These are phyloP conservation scores for Mortierella sp. DNA, from an alignment of 371 early-diverging fungal species.

Conservation along the genomic window DNA sequence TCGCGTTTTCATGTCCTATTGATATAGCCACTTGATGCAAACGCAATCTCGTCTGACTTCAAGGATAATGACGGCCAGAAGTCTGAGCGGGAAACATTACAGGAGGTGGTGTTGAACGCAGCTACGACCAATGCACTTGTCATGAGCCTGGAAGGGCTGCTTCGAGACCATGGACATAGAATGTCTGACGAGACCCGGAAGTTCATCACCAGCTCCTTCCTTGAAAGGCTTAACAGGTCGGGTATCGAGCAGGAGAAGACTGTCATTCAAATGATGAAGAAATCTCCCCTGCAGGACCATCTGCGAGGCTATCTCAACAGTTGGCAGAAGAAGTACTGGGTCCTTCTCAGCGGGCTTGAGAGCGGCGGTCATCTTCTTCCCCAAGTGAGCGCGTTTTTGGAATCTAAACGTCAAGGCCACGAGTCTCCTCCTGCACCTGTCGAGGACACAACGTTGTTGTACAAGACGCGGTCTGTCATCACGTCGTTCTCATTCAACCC, in stretches of 20 bases:
- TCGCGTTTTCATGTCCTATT: neutral
- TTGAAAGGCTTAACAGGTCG: constrained; percentile 45
- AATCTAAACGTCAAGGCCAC: constrained; percentile 35
- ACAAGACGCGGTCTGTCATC: constrained; percentile 56
- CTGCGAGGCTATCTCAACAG: constrained; percentile 44
- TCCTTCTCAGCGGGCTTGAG: constrained; percentile 64
- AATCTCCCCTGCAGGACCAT: constrained; percentile 48
- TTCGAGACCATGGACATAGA: constrained; percentile 53
- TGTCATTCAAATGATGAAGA: constrained; percentile 36
- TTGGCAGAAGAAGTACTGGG: constrained; percentile 72
- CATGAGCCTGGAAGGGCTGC: constrained; percentile 51
- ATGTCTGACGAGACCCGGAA: constrained; percentile 57
- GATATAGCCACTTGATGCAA: constrained; percentile 40
- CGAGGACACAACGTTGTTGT: constrained; percentile 44
- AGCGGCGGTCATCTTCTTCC: constrained; percentile 66
- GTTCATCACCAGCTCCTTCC: constrained; percentile 51
- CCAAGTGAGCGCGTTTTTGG: constrained; percentile 56
- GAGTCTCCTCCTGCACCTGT: constrained; percentile 38
- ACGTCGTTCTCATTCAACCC: constrained; percentile 53
- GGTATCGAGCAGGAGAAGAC: constrained; percentile 49
- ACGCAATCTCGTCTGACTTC: constrained; percentile 23
- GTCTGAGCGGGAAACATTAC: constrained; percentile 37
- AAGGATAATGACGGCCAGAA: constrained; percentile 24
- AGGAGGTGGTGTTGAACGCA: constrained; percentile 36
- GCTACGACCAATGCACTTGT: constrained; percentile 56